Conservation (phyloP, 805 yeast genomes). For the Gaillardinia entomophila region DNA sequence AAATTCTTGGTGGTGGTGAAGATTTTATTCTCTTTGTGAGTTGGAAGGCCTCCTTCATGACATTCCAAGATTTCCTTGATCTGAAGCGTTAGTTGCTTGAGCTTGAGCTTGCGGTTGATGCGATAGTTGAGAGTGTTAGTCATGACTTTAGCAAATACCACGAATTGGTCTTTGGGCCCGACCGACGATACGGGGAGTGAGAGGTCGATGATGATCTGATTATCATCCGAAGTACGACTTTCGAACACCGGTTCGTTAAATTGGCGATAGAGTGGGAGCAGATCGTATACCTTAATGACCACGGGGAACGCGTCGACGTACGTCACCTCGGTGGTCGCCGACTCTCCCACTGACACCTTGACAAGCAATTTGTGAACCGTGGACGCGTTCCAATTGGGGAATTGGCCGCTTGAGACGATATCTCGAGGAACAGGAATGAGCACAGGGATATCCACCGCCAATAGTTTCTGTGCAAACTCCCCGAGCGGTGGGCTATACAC, state of each 20-base stretch:
- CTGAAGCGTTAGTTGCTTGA: constrained; percentile 44
- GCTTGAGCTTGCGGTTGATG: constrained; percentile 24
- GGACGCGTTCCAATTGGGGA: constrained; percentile 40
- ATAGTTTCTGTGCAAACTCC: constrained; percentile 31
- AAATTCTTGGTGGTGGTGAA: constrained; percentile 25
- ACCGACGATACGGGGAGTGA: constrained; percentile 47
- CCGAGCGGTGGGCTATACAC: constrained; percentile 35
- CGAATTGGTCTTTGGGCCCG: constrained; percentile 51
- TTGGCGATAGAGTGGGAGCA: constrained; percentile 50
- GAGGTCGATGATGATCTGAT: constrained; percentile 41
- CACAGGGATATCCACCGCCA: constrained; percentile 57
- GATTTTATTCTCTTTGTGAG: constrained; percentile 40
- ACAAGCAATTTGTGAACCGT: constrained; percentile 43
- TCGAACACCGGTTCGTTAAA: constrained; percentile 49
- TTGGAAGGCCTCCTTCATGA: constrained; percentile 45
- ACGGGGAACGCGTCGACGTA: constrained; percentile 40
- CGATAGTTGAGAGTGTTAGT: constrained; percentile 31
- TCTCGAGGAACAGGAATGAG: constrained; percentile 51
- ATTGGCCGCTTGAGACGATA: constrained; percentile 47
- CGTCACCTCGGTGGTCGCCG: constrained; percentile 22
- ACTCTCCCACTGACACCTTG: constrained; percentile 25
- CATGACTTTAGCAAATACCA: constrained; percentile 32
- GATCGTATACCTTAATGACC: constrained; percentile 50
- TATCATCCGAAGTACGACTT: constrained; percentile 41
- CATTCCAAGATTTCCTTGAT: constrained; percentile 50